phyloP scores from a whole-genome alignment of 768 basidiomycete genomes.

The Termitomyces sp. region DNA sequence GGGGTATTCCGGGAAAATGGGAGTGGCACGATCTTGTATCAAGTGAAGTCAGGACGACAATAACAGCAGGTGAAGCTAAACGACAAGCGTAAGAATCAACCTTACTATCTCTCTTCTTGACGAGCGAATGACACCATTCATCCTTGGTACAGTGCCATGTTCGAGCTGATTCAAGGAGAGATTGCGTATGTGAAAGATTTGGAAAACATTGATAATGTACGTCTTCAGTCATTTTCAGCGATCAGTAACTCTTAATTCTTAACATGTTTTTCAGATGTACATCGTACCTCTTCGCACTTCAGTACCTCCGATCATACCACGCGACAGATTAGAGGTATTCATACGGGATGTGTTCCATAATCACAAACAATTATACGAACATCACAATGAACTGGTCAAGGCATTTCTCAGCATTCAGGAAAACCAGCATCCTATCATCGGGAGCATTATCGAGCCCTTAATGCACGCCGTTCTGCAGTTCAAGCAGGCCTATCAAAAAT shows the following conservation, averaged over 20 bases:
- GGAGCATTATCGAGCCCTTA: conserved; percentile 75
- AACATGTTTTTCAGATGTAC: conserved; percentile 55
- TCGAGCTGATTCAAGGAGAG: conserved; percentile 92
- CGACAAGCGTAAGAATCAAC: conserved; percentile 69
- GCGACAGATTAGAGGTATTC: conserved; percentile 67
- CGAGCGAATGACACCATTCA: background rate
- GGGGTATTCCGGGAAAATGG: conserved; percentile 72
- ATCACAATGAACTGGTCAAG: conserved; percentile 73
- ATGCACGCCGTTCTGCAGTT: conserved; percentile 89
- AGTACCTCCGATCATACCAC: conserved; percentile 75
- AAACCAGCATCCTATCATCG: conserved; percentile 78
- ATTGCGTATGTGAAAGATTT: conserved; percentile 93
- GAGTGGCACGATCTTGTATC: conserved; percentile 89
- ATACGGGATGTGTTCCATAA: conserved; percentile 89
- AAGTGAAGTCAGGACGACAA: conserved; percentile 49
- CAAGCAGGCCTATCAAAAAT: conserved; percentile 88
- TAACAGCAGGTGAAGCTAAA: conserved; percentile 72
- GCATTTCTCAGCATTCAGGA: conserved; percentile 80
- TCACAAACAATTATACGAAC: conserved; percentile 63
- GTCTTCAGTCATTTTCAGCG: background rate
- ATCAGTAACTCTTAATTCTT: background rate
- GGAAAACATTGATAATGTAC: conserved; percentile 70
- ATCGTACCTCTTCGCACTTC: conserved; percentile 71
- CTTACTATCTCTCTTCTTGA: background rate
- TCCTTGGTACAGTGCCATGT: conserved; percentile 65